phyloP scores from a whole-genome alignment of 495 filamentous ascomycete genomes.

The Pyronema domesticum region DNA sequence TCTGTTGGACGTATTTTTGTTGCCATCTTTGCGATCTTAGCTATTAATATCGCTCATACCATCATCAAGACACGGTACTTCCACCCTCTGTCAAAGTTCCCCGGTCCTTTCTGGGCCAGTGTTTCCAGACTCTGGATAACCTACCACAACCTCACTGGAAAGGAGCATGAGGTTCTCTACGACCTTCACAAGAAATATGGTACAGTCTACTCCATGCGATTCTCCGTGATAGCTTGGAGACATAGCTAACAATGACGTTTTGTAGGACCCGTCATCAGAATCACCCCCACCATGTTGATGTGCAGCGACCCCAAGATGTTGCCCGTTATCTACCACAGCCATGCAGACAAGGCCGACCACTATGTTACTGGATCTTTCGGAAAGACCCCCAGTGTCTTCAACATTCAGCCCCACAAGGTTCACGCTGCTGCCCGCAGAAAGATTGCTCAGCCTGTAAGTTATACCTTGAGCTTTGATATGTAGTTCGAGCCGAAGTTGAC shows the following conservation, averaged over 20 bases:
- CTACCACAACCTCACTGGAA: conserved; percentile 8
- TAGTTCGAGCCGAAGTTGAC: conserved; percentile 27
- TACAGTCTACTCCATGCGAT: neutral
- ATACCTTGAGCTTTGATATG: conserved; percentile 15
- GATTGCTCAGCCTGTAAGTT: conserved; percentile 25
- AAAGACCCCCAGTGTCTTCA: too few species aligned
- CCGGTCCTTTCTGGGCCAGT: conserved; percentile 20
- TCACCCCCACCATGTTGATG: conserved; percentile 11
- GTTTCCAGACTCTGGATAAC: conserved; percentile 11
- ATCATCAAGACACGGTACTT: conserved; percentile 17
- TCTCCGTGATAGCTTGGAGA: neutral
- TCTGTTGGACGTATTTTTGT: conserved; percentile 1
- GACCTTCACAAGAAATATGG: conserved; percentile 24
- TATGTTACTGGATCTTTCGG: conserved; percentile 16
- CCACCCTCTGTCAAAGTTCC: conserved; percentile 24
- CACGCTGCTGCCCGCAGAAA: conserved; percentile 32
- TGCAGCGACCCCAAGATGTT: conserved; percentile 22
- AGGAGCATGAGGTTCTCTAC: conserved; percentile 10
- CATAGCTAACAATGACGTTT: neutral
- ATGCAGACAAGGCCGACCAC: conserved; percentile 36
- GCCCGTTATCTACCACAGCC: conserved; percentile 27
- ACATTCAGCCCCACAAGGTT: conserved; percentile 12
- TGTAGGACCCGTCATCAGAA: conserved; percentile 10
- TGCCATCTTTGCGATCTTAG: conserved; percentile 3
- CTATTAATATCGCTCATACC: conserved; percentile 7